Conservation (phyloP, 345 rosid species). For the Pistacia vera region DNA sequence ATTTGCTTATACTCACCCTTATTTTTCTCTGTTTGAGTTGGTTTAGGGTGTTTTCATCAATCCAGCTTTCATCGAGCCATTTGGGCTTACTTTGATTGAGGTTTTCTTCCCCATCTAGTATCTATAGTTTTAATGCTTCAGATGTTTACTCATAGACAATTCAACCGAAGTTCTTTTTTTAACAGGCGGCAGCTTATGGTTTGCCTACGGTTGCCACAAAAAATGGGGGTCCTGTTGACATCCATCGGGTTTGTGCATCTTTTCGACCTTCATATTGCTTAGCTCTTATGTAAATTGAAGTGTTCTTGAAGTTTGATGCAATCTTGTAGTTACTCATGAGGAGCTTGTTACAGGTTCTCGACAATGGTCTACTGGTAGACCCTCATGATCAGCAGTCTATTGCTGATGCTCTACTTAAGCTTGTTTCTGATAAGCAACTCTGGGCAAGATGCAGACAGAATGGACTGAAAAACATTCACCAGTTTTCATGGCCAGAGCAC, state of each 20-base stretch:
- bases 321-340: slow-evolving; percentile 3
- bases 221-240: slow-evolving; percentile 95
- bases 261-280: slow-evolving; percentile 16
- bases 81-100: slow-evolving; percentile 90
- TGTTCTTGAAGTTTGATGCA: slow-evolving; percentile 12
- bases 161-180: slow-evolving; percentile 10
- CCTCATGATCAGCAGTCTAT: slow-evolving; percentile 76
- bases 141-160: slow-evolving; percentile 10
- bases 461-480: slow-evolving; percentile 69
- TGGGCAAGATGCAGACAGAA: slow-evolving; percentile 77
- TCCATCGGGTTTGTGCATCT: slow-evolving; percentile 50
- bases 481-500: slow-evolving; percentile 79
- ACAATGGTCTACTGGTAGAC: slow-evolving; percentile 80
- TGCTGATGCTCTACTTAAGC: slow-evolving; percentile 70
- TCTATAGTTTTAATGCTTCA: slow-evolving; percentile 3
- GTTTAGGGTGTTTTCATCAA: slow-evolving; percentile 87
- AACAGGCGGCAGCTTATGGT: slow-evolving; percentile 89
- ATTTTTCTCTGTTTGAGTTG: not conserved
- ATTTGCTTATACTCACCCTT: not conserved
- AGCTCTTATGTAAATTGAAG: not conserved
- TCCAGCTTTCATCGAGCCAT: slow-evolving; percentile 93
- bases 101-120: slow-evolving; percentile 34
- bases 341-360: slow-evolving; percentile 56
- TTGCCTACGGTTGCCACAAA: slow-evolving; percentile 87
- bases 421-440: slow-evolving; percentile 73